phyloP scores from a whole-genome alignment of 2,329 filamentous ascomycete genomes.

The Aspergillus sp. region DNA sequence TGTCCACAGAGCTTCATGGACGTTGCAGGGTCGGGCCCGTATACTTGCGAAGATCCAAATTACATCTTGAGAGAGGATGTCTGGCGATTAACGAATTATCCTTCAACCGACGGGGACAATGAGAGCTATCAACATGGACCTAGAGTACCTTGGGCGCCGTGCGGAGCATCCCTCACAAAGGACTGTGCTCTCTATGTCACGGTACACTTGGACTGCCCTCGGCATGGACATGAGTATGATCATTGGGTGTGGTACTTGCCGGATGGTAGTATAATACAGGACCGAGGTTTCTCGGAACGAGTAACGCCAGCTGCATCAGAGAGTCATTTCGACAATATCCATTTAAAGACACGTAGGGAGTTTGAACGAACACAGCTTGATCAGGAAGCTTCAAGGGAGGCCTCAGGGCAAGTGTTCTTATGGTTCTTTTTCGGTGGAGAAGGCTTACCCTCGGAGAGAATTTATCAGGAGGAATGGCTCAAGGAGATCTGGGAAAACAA shows the following conservation, averaged over 20 bases:
- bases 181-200: constrained; percentile 18
- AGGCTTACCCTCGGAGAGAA: no score
- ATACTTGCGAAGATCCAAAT: not conserved
- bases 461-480: no score
- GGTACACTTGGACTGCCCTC: constrained; percentile 12
- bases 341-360: no score
- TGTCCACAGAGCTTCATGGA: constrained; percentile 20
- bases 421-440: no score
- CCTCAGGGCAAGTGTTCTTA: no score
- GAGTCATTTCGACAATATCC: no score
- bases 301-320: no score
- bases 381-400: no score
- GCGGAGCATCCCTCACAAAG: not conserved
- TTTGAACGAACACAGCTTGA: no score
- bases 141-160: constrained; percentile 9
- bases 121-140: not conserved
- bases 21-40: constrained; percentile 14
- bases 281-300: no score
- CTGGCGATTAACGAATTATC: constrained; percentile 19
- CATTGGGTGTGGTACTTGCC: constrained; percentile 15
- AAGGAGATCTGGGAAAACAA: no score
- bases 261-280: constrained; percentile 1
- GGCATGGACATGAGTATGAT: constrained; percentile 16
- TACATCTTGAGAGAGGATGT: constrained; percentile 15
- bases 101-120: constrained; percentile 14